A percentile compares a stretch with the other conserved stretches of the same genome.
Evolutionary conservation across 768 basidiomycete genomes (phyloP).

Genomic region (Serpula lacrymans): DNA sequence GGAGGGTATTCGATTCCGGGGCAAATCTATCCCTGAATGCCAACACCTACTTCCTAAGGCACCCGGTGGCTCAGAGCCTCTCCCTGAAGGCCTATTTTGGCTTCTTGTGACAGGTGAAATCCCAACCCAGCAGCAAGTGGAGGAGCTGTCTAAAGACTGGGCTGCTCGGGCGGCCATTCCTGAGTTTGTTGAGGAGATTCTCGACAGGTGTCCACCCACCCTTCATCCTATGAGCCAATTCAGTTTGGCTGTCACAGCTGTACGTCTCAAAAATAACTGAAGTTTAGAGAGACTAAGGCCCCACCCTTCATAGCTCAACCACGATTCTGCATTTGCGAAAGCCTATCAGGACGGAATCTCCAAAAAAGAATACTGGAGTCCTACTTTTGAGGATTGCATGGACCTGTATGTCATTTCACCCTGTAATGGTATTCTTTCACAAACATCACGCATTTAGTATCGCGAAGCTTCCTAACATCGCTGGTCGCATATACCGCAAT

Average conservation of each 20-base stretch:
- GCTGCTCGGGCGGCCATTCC: slow-evolving; percentile 89
- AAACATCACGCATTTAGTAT: slow-evolving; percentile 49
- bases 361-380: slow-evolving; percentile 97
- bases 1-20: slow-evolving; percentile 98
- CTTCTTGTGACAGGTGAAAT: slow-evolving; percentile 92
- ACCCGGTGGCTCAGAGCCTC: slow-evolving; percentile 81
- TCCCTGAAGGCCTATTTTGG: slow-evolving; percentile 96
- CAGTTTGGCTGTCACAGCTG: slow-evolving; percentile 91
- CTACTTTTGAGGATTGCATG: slow-evolving; percentile 88
- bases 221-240: slow-evolving; percentile 99
- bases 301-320: slow-evolving; percentile 60
- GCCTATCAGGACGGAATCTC: slow-evolving; percentile 89
- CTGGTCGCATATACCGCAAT: slow-evolving; percentile 88
- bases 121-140: slow-evolving; percentile 86
- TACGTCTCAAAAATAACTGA: slow-evolving; percentile 29
- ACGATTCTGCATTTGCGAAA: slow-evolving; percentile 95
- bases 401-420: slow-evolving; percentile 52
- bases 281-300: slow-evolving; percentile 5
- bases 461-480: slow-evolving; percentile 95
- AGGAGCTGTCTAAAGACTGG: slow-evolving; percentile 88
- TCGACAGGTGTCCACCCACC: slow-evolving; percentile 90
- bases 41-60: slow-evolving; percentile 87
- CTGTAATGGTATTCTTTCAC: not conserved
- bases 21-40: slow-evolving; percentile 90
- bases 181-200: slow-evolving; percentile 92